These are phyloP conservation scores for Lentinula detonsa DNA, from an alignment of 768 basidiomycete genomes.

Conservation along the genomic window DNA sequence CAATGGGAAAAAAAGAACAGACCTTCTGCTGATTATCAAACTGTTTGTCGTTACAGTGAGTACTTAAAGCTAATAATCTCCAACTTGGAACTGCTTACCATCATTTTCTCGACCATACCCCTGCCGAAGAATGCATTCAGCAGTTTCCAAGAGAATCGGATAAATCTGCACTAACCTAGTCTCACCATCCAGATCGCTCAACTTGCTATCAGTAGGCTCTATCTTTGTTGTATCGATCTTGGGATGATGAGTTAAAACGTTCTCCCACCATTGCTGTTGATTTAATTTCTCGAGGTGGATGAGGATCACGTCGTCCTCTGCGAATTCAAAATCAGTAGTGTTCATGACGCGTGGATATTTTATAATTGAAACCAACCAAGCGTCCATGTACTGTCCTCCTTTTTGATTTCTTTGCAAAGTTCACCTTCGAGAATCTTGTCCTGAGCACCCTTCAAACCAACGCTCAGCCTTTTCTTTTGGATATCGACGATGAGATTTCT, in stretches of 20 bases:
- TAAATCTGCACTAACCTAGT: conserved; percentile 57
- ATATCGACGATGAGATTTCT: conserved; percentile 70
- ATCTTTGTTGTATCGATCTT: conserved; percentile 97
- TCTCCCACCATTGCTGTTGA: conserved; percentile 95
- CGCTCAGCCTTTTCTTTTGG: conserved; percentile 75
- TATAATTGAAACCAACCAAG: conserved; percentile 49
- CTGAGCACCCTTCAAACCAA: conserved; percentile 72
- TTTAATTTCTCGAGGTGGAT: conserved; percentile 87
- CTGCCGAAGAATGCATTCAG: conserved; percentile 30
- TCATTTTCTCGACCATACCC: conserved; percentile 99
- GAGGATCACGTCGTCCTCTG: conserved; percentile 76
- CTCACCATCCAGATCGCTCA: conserved; percentile 94
- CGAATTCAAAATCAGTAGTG: not conserved
- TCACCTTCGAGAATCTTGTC: conserved; percentile 87
- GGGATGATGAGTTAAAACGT: conserved; percentile 90
- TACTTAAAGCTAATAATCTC: not conserved
- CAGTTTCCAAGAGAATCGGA: not conserved
- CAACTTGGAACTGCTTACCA: conserved; percentile 54
- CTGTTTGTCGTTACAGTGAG: conserved; percentile 15
- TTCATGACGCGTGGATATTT: not conserved
- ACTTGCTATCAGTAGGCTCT: conserved; percentile 89
- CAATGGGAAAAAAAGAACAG: not conserved
- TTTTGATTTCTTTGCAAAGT: conserved; percentile 87
- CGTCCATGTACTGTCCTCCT: conserved; percentile 98
- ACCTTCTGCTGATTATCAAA: conserved; percentile 80